phyloP scores from a whole-genome alignment of 768 basidiomycete genomes.

The Tulasnella sp. region DNA sequence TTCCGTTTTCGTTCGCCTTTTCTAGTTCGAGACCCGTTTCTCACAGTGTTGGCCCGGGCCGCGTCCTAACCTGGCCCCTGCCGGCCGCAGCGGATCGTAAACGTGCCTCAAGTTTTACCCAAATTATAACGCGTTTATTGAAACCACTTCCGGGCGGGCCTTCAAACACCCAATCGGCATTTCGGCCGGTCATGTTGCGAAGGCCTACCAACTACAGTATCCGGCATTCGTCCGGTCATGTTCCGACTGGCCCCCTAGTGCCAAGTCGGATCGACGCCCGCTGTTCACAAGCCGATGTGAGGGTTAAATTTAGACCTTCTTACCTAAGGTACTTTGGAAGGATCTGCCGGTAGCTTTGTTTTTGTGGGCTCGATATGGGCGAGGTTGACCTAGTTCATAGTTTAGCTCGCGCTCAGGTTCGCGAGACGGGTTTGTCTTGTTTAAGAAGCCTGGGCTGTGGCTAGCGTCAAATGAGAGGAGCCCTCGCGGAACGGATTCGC shows the following conservation, averaged over 20 bases:
- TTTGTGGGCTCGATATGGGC: no score
- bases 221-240: conserved; percentile 12
- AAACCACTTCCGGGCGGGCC: background rate
- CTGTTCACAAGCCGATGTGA: background rate
- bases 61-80: background rate
- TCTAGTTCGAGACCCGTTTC: background rate
- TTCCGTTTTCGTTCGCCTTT: background rate
- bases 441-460: background rate
- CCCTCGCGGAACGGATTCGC: background rate
- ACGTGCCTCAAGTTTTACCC: background rate
- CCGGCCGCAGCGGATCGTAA: background rate
- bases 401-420: background rate
- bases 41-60: background rate
- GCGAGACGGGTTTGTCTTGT: background rate
- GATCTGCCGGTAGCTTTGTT: background rate
- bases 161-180: background rate
- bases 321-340: background rate
- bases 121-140: background rate
- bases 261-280: conserved; percentile 8
- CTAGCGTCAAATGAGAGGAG: background rate
- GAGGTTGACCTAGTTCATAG: background rate
- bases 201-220: background rate
- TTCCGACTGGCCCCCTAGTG: background rate
- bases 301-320: background rate
- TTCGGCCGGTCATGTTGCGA: background rate